Conservation (phyloP, 441 rosid species). For the Arabidopsis lyrata region DNA sequence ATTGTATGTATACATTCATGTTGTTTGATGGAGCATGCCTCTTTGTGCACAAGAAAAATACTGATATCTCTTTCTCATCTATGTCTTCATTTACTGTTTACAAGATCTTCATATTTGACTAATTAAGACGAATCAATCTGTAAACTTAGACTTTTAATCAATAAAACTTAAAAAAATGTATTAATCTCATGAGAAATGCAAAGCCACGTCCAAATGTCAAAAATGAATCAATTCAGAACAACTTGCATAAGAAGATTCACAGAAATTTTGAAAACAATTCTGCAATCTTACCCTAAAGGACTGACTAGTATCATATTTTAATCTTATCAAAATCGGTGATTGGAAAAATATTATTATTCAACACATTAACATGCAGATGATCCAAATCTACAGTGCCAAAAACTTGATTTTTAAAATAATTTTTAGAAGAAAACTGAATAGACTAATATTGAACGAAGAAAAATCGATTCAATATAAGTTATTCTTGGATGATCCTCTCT, state of each 20-base stretch:
- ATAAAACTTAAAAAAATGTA: neutral
- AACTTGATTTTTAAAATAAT: neutral
- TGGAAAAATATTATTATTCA: neutral
- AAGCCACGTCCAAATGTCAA: slow-evolving; percentile 3
- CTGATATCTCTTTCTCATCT: neutral
- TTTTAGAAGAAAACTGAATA: neutral
- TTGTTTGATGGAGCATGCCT: slow-evolving; percentile 2
- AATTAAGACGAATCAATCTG: neutral
- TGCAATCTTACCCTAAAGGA: neutral
- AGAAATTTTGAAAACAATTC: neutral
- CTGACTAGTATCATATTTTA: neutral
- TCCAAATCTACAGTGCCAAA: neutral
- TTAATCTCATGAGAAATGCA: neutral
- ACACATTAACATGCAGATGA: neutral
- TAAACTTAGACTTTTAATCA: neutral
- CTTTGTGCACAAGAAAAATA: neutral
- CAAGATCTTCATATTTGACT: neutral
- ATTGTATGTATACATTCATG: neutral
- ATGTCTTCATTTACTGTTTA: neutral
- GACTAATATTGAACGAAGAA: neutral
- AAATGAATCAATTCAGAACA: neutral
- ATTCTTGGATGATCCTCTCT: neutral
- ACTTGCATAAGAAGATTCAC: neutral
- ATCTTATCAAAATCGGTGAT: neutral
- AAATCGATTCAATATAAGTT: neutral